phyloP scores from a whole-genome alignment of 164 flowering plant species.

The Protea cynaroides region DNA sequence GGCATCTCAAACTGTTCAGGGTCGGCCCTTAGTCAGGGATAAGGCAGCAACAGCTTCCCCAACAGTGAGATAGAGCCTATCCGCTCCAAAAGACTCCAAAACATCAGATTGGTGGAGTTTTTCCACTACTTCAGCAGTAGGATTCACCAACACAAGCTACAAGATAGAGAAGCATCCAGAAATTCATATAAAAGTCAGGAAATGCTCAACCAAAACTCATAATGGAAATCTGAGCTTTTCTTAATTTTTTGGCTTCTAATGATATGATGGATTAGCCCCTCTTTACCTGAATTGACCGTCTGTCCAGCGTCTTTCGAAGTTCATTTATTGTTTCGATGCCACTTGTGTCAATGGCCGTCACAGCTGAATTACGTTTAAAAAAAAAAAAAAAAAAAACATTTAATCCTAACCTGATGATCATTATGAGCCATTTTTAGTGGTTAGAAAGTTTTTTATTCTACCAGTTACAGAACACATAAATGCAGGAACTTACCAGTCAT shows the following conservation, averaged over 20 bases:
- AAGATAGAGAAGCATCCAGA: not conserved
- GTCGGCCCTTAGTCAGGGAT: constrained; percentile 43
- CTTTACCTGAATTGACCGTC: constrained; percentile 59
- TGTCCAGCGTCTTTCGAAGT: constrained; percentile 56
- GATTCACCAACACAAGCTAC: constrained; percentile 77
- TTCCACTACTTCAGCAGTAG: constrained; percentile 70
- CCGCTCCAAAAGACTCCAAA: constrained; percentile 45
- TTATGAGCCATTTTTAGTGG: too few species aligned
- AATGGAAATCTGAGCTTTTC: too few species aligned
- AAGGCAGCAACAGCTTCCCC: constrained; percentile 71
- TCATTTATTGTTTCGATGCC: constrained; percentile 61
- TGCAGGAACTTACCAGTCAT: constrained; percentile 59
- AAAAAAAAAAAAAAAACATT: too few species aligned
- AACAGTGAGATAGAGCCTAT: constrained; percentile 61
- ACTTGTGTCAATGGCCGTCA: constrained; percentile 86
- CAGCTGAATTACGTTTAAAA: constrained; percentile 70
- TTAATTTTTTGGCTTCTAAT: not conserved
- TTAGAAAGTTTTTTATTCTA: too few species aligned
- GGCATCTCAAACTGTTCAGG: constrained; percentile 15
- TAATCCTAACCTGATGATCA: too few species aligned
- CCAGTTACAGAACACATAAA: too few species aligned
- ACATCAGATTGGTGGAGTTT: constrained; percentile 54
- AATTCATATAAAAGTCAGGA: not conserved
- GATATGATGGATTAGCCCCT: not conserved
- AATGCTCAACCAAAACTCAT: not conserved